These are phyloP conservation scores for Durusdinium trenchii DNA, from an alignment of 73 alveolate genomes.

Conservation along the genomic window DNA sequence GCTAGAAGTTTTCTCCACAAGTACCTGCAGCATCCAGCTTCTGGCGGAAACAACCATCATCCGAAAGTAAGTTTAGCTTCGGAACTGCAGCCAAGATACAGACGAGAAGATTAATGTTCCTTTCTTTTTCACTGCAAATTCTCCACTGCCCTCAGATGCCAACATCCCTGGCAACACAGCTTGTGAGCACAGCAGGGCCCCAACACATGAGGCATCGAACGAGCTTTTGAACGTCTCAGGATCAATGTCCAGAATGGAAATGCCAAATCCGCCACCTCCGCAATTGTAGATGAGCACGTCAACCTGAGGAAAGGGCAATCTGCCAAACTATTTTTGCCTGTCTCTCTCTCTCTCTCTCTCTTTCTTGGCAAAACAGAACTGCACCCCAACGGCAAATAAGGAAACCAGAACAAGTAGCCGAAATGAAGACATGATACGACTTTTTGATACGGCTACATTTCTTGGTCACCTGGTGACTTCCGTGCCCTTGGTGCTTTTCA, in stretches of 20 bases:
- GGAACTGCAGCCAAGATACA: neutral
- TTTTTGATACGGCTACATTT: neutral
- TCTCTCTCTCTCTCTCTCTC: neutral
- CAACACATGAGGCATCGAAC: conserved; percentile 69
- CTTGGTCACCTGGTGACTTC: too few species aligned
- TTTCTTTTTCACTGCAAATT: conserved; percentile 59
- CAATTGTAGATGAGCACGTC: conserved; percentile 72
- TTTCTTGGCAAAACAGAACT: neutral
- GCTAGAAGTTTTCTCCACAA: too few species aligned
- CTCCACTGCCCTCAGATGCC: conserved; percentile 73
- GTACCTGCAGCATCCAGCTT: too few species aligned
- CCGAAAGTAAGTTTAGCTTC: neutral
- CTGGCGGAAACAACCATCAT: too few species aligned
- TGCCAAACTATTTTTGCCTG: neutral
- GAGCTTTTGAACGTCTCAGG: conserved; percentile 63
- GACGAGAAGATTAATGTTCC: conserved; percentile 35
- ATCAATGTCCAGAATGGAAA: conserved; percentile 67
- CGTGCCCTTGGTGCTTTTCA: too few species aligned
- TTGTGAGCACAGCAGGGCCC: conserved; percentile 69
- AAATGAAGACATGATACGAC: neutral
- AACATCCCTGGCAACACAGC: conserved; percentile 80
- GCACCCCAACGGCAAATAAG: neutral
- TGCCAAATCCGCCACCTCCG: conserved; percentile 87
- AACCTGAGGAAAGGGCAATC: too few species aligned
- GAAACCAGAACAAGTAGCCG: neutral